Conservation (phyloP, 1,139 yeast genomes). For the Yamadazyma blattariae region DNA sequence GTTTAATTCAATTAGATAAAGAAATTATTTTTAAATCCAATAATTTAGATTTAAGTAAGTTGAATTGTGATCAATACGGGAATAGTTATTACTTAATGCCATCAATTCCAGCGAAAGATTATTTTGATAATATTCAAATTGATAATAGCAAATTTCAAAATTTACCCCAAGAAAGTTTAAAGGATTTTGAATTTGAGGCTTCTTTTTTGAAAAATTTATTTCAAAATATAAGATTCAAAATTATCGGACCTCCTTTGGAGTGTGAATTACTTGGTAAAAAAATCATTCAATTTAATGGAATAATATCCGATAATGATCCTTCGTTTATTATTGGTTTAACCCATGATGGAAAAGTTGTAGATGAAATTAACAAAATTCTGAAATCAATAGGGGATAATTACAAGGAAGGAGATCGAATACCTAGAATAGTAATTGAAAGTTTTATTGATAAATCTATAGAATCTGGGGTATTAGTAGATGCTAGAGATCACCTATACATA, state of each 20-base stretch:
- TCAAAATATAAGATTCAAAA: conserved; percentile 6
- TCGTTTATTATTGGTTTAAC: conserved; percentile 1
- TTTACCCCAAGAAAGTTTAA: too few relatives aligned
- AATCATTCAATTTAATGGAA: conserved; percentile 8
- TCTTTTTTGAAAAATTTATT: conserved; percentile 6
- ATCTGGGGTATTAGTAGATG: conserved; percentile 42
- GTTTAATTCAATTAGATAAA: conserved; percentile 58
- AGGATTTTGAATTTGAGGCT: background rate
- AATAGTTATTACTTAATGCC: conserved; percentile 43
- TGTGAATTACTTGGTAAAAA: conserved; percentile 5
- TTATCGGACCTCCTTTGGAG: conserved; percentile 6
- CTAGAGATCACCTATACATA: conserved; percentile 27
- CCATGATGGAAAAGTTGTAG: background rate
- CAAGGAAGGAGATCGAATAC: conserved; percentile 27
- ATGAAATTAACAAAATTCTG: conserved; percentile 7
- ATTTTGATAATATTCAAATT: background rate
- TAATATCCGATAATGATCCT: background rate
- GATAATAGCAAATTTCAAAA: background rate
- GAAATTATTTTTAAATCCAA: conserved; percentile 41
- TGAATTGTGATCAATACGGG: conserved; percentile 45
- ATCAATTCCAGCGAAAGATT: conserved; percentile 2
- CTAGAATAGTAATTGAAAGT: conserved; percentile 41
- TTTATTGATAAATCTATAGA: conserved; percentile 45
- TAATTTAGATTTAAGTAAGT: background rate
- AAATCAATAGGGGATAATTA: conserved; percentile 5